Evolutionary conservation across 2,329 filamentous ascomycete genomes (phyloP).

Genomic region (Colletotrichum endophyticum): DNA sequence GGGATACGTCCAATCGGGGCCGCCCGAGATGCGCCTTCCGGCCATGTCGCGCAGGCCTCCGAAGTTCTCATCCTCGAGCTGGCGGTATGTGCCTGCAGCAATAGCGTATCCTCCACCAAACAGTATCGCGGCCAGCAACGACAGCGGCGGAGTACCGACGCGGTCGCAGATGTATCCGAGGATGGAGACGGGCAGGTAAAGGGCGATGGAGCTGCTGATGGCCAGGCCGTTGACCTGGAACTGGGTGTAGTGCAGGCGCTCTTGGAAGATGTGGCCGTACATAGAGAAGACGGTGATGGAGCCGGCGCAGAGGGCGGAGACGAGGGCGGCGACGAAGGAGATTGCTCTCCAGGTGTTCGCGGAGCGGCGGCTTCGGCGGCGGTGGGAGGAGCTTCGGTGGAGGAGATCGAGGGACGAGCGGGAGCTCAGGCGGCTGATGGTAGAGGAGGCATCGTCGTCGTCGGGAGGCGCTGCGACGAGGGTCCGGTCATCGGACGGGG

Average conservation of each 20-base stretch:
- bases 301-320: constrained; percentile 77
- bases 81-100: constrained; percentile 77
- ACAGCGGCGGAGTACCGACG: constrained; percentile 78
- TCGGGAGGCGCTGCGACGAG: not conserved
- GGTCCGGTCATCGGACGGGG: constrained; percentile 5
- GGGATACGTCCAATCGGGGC: constrained; percentile 70
- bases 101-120: constrained; percentile 85
- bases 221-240: constrained; percentile 90
- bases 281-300: constrained; percentile 94
- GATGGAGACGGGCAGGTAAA: constrained; percentile 90
- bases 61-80: constrained; percentile 49
- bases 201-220: constrained; percentile 83
- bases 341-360: constrained; percentile 42
- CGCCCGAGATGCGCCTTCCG: constrained; percentile 35
- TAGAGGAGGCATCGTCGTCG: constrained; percentile 18
- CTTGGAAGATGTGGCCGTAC: constrained; percentile 90
- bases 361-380: constrained; percentile 10
- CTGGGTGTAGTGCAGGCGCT: constrained; percentile 85
- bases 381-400: constrained; percentile 7
- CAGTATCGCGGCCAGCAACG: constrained; percentile 72
- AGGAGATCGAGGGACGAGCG: constrained; percentile 24
- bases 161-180: constrained; percentile 94
- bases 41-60: constrained; percentile 19
- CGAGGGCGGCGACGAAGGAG: constrained; percentile 59
- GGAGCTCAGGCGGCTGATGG: constrained; percentile 23